A percentile compares a stretch with the other conserved stretches of the same genome.
These are phyloP conservation scores for Sporothrix schenckii DNA, from an alignment of 2,329 filamentous ascomycete species.

Conservation along the genomic window DNA sequence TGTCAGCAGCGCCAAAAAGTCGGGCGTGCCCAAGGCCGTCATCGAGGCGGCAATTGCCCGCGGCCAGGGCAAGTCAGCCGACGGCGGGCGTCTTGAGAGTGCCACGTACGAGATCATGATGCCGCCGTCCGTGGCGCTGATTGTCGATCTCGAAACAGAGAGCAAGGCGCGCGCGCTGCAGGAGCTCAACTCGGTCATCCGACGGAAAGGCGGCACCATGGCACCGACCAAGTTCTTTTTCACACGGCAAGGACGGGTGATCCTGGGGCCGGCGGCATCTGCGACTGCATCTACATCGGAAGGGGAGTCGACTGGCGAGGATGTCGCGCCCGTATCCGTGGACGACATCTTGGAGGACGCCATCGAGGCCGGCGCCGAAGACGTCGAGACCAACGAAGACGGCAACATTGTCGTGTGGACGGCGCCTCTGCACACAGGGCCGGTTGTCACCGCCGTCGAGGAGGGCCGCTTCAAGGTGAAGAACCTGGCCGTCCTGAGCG, in stretches of 20 bases:
- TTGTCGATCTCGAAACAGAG: conserved; percentile 86
- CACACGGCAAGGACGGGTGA: conserved; percentile 73
- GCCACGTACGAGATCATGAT: conserved; percentile 80
- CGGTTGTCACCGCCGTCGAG: conserved; percentile 66
- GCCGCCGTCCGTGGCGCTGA: conserved; percentile 72
- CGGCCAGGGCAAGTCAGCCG: conserved; percentile 79
- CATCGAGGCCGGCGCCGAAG: conserved; percentile 80
- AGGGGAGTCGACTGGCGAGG: conserved; percentile 68
- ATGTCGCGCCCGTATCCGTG: conserved; percentile 51
- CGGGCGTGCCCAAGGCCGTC: conserved; percentile 77
- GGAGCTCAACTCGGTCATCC: conserved; percentile 72
- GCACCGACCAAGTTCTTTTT: conserved; percentile 85
- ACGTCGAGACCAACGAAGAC: conserved; percentile 67
- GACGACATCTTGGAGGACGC: conserved; percentile 78
- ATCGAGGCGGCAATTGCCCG: conserved; percentile 82
- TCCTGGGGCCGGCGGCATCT: conserved; percentile 58
- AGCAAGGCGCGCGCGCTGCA: conserved; percentile 73
- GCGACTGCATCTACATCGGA: conserved; percentile 43
- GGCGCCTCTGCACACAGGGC: conserved; percentile 65
- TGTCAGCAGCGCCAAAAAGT: conserved; percentile 78
- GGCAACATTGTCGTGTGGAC: conserved; percentile 72
- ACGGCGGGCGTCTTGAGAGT: conserved; percentile 74
- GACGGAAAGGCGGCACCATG: conserved; percentile 68
- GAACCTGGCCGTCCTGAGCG: conserved; percentile 66
- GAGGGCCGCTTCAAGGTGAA: conserved; percentile 54